A percentile compares a stretch with the other conserved stretches of the same genome.
Conservation (phyloP, 2,329 filamentous ascomycete genomes). For the Xylariales sp. region DNA sequence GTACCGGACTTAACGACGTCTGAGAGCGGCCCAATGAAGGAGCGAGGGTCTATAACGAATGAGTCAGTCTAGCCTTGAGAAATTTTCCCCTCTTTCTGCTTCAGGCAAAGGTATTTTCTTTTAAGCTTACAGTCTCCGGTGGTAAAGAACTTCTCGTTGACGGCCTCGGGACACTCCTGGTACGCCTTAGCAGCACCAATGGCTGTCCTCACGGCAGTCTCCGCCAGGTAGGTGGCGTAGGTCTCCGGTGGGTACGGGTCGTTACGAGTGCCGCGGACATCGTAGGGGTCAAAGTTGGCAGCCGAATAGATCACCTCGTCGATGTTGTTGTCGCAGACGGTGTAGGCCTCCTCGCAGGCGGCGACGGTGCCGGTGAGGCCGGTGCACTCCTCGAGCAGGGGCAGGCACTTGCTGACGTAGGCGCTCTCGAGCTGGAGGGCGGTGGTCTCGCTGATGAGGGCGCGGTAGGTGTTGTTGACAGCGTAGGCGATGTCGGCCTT, state of each 20-base stretch:
- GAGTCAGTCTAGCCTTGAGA: no score
- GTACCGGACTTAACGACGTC: slow-evolving; percentile 43
- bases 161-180: slow-evolving; percentile 8
- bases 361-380: slow-evolving; percentile 19
- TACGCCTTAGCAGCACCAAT: slow-evolving; percentile 17
- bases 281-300: slow-evolving; percentile 22
- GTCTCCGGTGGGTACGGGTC: slow-evolving; percentile 19
- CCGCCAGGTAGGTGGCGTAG: slow-evolving; percentile 16
- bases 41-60: slow-evolving; percentile 35
- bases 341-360: slow-evolving; percentile 27
- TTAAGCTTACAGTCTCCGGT: slow-evolving; percentile 7
- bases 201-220: slow-evolving; percentile 16
- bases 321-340: slow-evolving; percentile 29
- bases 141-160: slow-evolving; percentile 7
- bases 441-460: slow-evolving; percentile 30
- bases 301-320: slow-evolving; percentile 25
- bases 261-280: slow-evolving; percentile 19
- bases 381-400: slow-evolving; percentile 32
- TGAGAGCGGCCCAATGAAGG: slow-evolving; percentile 37
- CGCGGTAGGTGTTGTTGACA: slow-evolving; percentile 31
- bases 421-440: slow-evolving; percentile 23
- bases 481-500: slow-evolving; percentile 24
- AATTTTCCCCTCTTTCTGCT: slow-evolving; percentile 8
- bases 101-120: slow-evolving; percentile 1
- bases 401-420: slow-evolving; percentile 30